Evolutionary conservation across 345 rosid species (phyloP).

Genomic region (Hibiscus tridactylites): DNA sequence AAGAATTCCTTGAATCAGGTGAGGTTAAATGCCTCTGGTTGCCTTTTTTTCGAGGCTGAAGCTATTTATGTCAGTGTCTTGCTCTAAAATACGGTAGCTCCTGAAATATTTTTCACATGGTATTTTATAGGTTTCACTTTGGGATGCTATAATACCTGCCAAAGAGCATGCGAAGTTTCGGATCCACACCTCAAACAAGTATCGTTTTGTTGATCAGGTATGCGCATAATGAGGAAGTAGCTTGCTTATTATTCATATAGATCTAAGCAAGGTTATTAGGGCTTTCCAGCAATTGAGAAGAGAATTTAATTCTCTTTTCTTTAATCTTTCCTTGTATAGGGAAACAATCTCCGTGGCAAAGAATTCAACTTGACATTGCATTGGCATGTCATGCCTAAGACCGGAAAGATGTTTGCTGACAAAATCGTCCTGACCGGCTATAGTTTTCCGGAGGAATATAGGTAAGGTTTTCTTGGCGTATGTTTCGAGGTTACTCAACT

Average conservation of each 20-base stretch:
- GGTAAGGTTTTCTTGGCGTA: conserved; percentile 26
- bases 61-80: not conserved
- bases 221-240: not conserved
- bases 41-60: not conserved
- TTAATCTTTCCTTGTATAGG: conserved; percentile 29
- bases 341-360: conserved; percentile 76
- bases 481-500: conserved; percentile 19
- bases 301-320: not conserved
- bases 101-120: conserved; percentile 1
- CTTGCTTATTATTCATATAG: not conserved
- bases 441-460: conserved; percentile 65
- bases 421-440: conserved; percentile 75
- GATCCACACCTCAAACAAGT: conserved; percentile 71
- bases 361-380: conserved; percentile 81
- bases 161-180: conserved; percentile 79
- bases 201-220: conserved; percentile 91
- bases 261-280: not conserved
- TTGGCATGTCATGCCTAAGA: conserved; percentile 99
- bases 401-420: conserved; percentile 90
- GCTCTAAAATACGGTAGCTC: not conserved
- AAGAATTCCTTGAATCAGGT: conserved; percentile 90
- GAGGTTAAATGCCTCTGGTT: conserved; percentile 1
- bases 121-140: conserved; percentile 56
- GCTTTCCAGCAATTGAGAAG: not conserved
- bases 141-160: conserved; percentile 86